Percentiles rank a stretch among this genome's conserved stretches.
phyloP scores from a whole-genome alignment of 2,329 filamentous ascomycete genomes.

The Colletotrichum sp. region DNA sequence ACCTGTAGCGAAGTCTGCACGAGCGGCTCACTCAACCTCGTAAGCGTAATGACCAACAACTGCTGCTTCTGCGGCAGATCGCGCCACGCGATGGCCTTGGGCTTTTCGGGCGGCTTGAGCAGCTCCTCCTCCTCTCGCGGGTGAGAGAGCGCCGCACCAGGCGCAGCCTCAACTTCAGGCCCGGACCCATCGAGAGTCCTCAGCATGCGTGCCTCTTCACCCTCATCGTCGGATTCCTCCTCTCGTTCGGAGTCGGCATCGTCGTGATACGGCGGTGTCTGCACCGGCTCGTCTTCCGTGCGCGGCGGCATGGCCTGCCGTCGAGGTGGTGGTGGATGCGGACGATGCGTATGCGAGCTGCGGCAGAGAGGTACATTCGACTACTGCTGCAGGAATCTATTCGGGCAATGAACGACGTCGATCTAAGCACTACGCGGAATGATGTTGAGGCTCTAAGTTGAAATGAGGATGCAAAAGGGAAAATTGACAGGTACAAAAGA shows the following conservation, averaged over 20 bases:
- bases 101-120: conserved; percentile 18
- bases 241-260: conserved; percentile 5
- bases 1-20: conserved; percentile 75
- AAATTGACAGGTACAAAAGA: not conserved
- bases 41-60: conserved; percentile 77
- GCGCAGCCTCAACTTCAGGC: not conserved
- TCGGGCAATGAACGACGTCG: not conserved
- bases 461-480: not conserved
- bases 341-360: not conserved
- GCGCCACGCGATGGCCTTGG: conserved; percentile 67
- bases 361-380: not conserved
- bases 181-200: not conserved
- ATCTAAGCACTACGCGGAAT: not conserved
- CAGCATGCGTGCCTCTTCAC: not conserved
- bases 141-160: not conserved
- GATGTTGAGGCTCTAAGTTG: not conserved
- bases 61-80: conserved; percentile 80
- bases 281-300: not conserved
- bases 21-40: conserved; percentile 81
- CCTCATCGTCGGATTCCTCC: not conserved
- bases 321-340: not conserved
- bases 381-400: not conserved
- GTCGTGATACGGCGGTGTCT: not conserved
- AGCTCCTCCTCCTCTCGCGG: not conserved
- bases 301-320: not conserved